phyloP scores from a whole-genome alignment of 164 flowering plant genomes.

The Kingdonia uniflora region DNA sequence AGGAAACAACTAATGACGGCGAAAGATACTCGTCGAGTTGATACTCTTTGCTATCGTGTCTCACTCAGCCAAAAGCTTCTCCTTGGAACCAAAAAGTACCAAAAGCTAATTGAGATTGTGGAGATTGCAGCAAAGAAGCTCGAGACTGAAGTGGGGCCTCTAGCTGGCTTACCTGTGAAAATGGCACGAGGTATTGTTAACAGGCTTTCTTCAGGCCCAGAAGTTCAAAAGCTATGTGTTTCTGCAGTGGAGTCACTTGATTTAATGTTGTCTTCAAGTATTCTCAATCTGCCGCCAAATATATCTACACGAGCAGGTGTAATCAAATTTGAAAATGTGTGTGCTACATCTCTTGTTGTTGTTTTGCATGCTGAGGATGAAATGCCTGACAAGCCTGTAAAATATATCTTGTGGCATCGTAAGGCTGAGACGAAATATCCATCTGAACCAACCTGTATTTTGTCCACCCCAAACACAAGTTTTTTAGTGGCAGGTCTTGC shows the following conservation, averaged over 20 bases:
- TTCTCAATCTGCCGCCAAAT: slow-evolving; percentile 12
- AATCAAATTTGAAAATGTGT: slow-evolving; percentile 50
- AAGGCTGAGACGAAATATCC: slow-evolving; percentile 44
- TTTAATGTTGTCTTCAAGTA: slow-evolving; percentile 21
- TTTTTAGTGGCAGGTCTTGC: slow-evolving; percentile 39
- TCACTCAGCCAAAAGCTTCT: slow-evolving; percentile 70
- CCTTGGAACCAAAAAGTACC: slow-evolving; percentile 43
- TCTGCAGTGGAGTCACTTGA: slow-evolving; percentile 58
- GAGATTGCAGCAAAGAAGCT: slow-evolving; percentile 65
- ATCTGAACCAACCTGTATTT: slow-evolving; percentile 46
- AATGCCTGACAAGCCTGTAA: slow-evolving; percentile 17
- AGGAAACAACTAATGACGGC: slow-evolving; percentile 71
- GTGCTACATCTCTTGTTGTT: slow-evolving; percentile 49
- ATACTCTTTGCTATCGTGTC: slow-evolving; percentile 69
- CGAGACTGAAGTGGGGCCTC: slow-evolving; percentile 75
- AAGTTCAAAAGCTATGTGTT: slow-evolving; percentile 73
- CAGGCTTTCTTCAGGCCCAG: slow-evolving; percentile 83
- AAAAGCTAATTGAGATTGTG: slow-evolving; percentile 43
- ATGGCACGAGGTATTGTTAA: slow-evolving; percentile 90
- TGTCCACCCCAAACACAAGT: slow-evolving; percentile 36
- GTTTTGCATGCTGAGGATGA: slow-evolving; percentile 29
- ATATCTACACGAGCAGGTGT: slow-evolving; percentile 19
- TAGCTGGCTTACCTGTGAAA: slow-evolving; percentile 63
- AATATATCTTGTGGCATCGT: slow-evolving; percentile 69
- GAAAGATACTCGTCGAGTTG: slow-evolving; percentile 87